These are phyloP conservation scores for Tilletia horrida DNA, from an alignment of 1,284 basidiomycete species.

Conservation along the genomic window DNA sequence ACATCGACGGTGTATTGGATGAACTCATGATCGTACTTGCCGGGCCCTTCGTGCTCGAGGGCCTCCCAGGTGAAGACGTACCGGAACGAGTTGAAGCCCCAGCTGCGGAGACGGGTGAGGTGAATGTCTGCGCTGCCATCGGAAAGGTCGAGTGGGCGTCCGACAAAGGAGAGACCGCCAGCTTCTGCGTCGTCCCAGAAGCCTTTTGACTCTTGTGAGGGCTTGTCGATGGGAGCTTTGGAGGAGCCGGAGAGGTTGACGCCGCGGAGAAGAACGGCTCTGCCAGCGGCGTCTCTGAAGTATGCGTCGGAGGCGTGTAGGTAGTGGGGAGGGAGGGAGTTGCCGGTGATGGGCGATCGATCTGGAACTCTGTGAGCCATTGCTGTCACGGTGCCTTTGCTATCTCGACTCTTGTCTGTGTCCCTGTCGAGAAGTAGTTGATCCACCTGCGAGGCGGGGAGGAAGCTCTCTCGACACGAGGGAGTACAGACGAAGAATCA, in stretches of 20 bases:
- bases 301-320: conserved; percentile 56
- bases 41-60: conserved; percentile 87
- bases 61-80: conserved; percentile 94
- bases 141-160: conserved; percentile 70
- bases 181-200: conserved; percentile 83
- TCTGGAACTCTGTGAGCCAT: conserved; percentile 10
- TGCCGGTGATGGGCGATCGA: conserved; percentile 1
- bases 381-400: too few species aligned
- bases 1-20: conserved; percentile 88
- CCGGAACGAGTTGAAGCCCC: conserved; percentile 92
- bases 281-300: conserved; percentile 79
- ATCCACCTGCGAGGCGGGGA: too few species aligned
- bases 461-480: too few species aligned
- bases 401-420: background rate
- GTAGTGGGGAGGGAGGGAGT: conserved; percentile 28
- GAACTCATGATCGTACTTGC: conserved; percentile 83
- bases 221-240: conserved; percentile 67
- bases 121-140: conserved; percentile 85
- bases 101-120: conserved; percentile 74
- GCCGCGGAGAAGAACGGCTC: conserved; percentile 80
- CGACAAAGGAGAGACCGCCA: conserved; percentile 71
- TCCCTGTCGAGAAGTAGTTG: background rate
- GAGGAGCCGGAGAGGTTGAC: conserved; percentile 86
- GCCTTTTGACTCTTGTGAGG: conserved; percentile 62
- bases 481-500: too few species aligned